phyloP scores from a whole-genome alignment of 2,329 filamentous ascomycete species.

The Nemania sp. region DNA sequence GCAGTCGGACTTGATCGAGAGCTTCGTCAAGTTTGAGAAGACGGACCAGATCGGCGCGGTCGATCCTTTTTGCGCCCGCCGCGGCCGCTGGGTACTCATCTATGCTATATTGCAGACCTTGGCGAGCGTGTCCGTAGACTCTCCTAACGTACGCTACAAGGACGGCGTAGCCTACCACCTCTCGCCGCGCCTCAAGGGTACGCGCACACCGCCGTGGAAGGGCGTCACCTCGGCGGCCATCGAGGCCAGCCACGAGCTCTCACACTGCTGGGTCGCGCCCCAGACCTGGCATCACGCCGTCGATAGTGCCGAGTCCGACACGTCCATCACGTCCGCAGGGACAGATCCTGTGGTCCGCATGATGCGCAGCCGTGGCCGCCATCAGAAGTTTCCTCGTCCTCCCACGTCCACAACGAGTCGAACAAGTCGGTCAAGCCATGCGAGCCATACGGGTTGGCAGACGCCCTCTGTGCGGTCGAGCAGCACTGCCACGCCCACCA shows the following conservation, averaged over 20 bases:
- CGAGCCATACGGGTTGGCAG: conserved; percentile 39
- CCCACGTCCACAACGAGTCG: conserved; percentile 35
- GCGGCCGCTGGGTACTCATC: conserved; percentile 71
- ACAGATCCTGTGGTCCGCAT: conserved; percentile 44
- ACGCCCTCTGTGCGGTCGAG: conserved; percentile 39
- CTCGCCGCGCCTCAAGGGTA: conserved; percentile 64
- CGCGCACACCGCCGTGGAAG: conserved; percentile 67
- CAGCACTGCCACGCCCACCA: conserved; percentile 41
- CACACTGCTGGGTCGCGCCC: conserved; percentile 64
- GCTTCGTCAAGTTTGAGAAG: conserved; percentile 69
- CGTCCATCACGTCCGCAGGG: conserved; percentile 35
- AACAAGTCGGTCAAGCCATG: conserved; percentile 15
- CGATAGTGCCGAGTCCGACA: conserved; percentile 44
- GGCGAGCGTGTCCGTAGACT: conserved; percentile 69
- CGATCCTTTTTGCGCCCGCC: conserved; percentile 66
- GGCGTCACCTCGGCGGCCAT: conserved; percentile 44
- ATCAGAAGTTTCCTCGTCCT: conserved; percentile 43
- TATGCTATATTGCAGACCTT: conserved; percentile 71
- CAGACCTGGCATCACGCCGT: conserved; percentile 54
- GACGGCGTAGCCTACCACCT: conserved; percentile 68
- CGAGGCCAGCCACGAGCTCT: conserved; percentile 62
- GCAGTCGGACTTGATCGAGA: conserved; percentile 66
- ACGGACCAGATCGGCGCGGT: conserved; percentile 61
- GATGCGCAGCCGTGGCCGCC: conserved; percentile 45
- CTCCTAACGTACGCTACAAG: conserved; percentile 63